Evolutionary conservation across 169 alveolate species (phyloP), one percentile per base, ranked within the genome.

Genomic region (Plasmodium gallinaceum): DNA sequence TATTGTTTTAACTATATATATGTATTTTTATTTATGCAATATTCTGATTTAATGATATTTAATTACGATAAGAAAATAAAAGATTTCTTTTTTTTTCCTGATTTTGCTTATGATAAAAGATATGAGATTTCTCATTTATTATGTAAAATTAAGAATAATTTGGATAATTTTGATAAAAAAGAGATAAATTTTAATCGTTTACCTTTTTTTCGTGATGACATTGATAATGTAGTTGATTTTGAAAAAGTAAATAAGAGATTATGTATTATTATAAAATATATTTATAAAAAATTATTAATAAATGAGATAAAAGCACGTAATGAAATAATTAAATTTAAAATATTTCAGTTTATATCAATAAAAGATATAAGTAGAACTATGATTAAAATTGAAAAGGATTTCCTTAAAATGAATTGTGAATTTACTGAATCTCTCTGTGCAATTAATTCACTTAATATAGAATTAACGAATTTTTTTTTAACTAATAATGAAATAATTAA

Each of bases 301-400:
- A 39, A 46, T 68, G 12, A 12, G 9, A 20, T 80, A 48, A 80
- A 7, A 58, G 8, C 39, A n/a, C 57, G 72, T 26, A 69, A 80
- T 58, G 90, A 80, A 4, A 57, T 68, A 57, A 80, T 80, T 7
- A 80, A 80, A 68, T 80, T 80, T 6, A 80, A 80, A 51, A 52
- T 68, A 18, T 80, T 61, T 80, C 62, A 80, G 60, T 7, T 66
- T 46, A 66, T 80, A 80, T 32, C 72, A 14, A 43, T 68, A 10
- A 57, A 69, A 18, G 90, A 80, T 46, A 73, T 80, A 14, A 48
- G 83, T 66, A 62, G 45, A 18, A 80, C 85, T 26, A 68, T 80
- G 83, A 80, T 39, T 10, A 43, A 43, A 61, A 46, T 80, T 18
- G 83, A 57, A 48, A 22, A 46, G 5, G 72, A 68, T 18, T 80